A percentile compares a stretch with the other conserved stretches of the same genome.
These are phyloP conservation scores for Starmera caribaea DNA, from an alignment of 805 yeast genomes.

Conservation along the genomic window DNA sequence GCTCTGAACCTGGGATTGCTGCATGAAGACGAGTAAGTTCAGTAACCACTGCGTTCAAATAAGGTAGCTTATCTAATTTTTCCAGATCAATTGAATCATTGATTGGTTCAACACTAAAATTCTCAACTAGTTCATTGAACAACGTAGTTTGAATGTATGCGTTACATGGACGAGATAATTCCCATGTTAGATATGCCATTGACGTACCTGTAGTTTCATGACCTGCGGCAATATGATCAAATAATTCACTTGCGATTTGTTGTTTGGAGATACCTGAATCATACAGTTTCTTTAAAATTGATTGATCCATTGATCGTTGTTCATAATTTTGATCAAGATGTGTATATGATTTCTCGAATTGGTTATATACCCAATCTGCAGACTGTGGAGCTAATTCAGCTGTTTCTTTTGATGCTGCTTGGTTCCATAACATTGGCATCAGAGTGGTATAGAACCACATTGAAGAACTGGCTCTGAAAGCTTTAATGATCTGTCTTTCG, in stretches of 20 bases:
- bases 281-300: conserved; percentile 14
- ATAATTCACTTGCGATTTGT: conserved; percentile 36
- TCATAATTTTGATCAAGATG: conserved; percentile 10
- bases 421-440: conserved; percentile 43
- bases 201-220: conserved; percentile 68
- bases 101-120: conserved; percentile 23
- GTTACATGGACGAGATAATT: conserved; percentile 43
- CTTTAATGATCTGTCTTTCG: conserved; percentile 32
- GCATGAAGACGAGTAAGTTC: conserved; percentile 58
- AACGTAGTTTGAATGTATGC: conserved; percentile 36
- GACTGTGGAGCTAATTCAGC: conserved; percentile 28
- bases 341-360: conserved; percentile 17
- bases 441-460: conserved; percentile 60
- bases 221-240: conserved; percentile 69
- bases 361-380: conserved; percentile 33
- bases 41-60: conserved; percentile 48
- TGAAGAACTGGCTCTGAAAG: conserved; percentile 40
- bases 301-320: conserved; percentile 3
- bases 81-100: conserved; percentile 18
- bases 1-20: conserved; percentile 70
- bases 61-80: conserved; percentile 43
- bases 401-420: conserved; percentile 34
- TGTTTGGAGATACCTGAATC: conserved; percentile 15
- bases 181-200: conserved; percentile 49
- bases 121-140: conserved; percentile 32